These are phyloP conservation scores for Nevesoporus exiguus DNA, from an alignment of 768 basidiomycete genomes.

Conservation along the genomic window DNA sequence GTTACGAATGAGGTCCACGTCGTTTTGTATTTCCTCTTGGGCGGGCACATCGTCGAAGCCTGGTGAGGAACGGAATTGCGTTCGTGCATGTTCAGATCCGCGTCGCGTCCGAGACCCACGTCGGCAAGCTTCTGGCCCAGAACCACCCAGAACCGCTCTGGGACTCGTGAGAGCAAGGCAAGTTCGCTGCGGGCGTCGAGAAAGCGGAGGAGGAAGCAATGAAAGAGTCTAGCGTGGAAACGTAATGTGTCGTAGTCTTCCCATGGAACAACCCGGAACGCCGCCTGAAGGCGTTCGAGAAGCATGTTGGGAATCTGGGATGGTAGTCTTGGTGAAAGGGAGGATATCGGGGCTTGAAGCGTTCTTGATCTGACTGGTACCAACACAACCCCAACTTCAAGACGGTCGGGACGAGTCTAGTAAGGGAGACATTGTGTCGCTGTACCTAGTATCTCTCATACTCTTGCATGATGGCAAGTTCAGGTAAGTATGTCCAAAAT, in stretches of 20 bases:
- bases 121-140: background rate
- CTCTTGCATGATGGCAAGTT: too few species aligned
- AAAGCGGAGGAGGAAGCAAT: constrained; percentile 6
- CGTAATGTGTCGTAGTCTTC: constrained; percentile 6
- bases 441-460: too few species aligned
- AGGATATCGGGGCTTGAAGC: constrained; percentile 14
- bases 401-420: too few species aligned
- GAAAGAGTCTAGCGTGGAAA: constrained; percentile 15
- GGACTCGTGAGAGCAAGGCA: background rate
- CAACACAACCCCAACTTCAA: background rate
- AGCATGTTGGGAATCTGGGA: background rate
- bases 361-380: background rate
- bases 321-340: background rate
- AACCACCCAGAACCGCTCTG: background rate
- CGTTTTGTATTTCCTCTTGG: constrained; percentile 8
- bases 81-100: background rate
- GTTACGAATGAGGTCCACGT: background rate
- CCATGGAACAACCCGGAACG: constrained; percentile 6
- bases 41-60: constrained; percentile 3
- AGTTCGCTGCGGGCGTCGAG: constrained; percentile 1
- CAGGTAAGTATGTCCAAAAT: too few species aligned
- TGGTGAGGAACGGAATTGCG: background rate
- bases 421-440: too few species aligned
- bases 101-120: background rate
- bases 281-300: background rate